These are phyloP conservation scores for Ceratocystiopsis sp. DNA, from an alignment of 2,329 filamentous ascomycete species.

Conservation along the genomic window DNA sequence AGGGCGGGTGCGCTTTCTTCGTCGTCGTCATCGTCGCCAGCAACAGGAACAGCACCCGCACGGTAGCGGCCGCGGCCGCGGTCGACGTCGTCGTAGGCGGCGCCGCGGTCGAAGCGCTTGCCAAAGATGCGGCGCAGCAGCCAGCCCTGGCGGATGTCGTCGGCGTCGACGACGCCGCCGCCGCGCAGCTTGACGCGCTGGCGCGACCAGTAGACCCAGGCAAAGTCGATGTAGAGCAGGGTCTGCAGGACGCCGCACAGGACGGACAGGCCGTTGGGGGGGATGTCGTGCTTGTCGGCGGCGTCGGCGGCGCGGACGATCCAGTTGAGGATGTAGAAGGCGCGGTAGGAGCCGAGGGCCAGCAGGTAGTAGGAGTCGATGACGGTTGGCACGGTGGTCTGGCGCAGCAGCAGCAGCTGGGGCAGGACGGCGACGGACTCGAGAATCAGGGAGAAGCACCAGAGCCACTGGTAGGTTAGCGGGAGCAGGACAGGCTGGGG, in stretches of 20 bases:
- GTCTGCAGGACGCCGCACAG: constrained; percentile 85
- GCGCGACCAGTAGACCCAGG: constrained; percentile 89
- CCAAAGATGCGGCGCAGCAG: constrained; percentile 65
- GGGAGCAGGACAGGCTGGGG: background rate
- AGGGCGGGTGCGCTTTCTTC: constrained; percentile 40
- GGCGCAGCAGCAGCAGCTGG: constrained; percentile 76
- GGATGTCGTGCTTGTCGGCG: constrained; percentile 39
- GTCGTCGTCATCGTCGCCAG: constrained; percentile 35
- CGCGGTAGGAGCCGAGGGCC: constrained; percentile 73
- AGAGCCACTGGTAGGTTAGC: constrained; percentile 42
- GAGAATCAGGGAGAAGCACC: constrained; percentile 80
- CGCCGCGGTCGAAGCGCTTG: constrained; percentile 31
- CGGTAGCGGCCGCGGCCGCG: constrained; percentile 31
- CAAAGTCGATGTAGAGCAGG: constrained; percentile 79
- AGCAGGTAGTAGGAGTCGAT: constrained; percentile 94
- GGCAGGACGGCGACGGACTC: constrained; percentile 84
- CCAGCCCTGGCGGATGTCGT: constrained; percentile 76
- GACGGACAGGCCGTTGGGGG: constrained; percentile 55
- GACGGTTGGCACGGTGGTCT: constrained; percentile 90
- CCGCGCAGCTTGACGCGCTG: constrained; percentile 85
- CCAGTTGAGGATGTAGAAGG: constrained; percentile 86
- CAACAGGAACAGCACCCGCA: too few relatives aligned
- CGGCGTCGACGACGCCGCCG: constrained; percentile 76
- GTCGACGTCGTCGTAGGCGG: constrained; percentile 37
- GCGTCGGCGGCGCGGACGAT: constrained; percentile 49